Evolutionary conservation across 75 land plant genomes (phyloP).

Genomic region (Isoetes taiwanensis): DNA sequence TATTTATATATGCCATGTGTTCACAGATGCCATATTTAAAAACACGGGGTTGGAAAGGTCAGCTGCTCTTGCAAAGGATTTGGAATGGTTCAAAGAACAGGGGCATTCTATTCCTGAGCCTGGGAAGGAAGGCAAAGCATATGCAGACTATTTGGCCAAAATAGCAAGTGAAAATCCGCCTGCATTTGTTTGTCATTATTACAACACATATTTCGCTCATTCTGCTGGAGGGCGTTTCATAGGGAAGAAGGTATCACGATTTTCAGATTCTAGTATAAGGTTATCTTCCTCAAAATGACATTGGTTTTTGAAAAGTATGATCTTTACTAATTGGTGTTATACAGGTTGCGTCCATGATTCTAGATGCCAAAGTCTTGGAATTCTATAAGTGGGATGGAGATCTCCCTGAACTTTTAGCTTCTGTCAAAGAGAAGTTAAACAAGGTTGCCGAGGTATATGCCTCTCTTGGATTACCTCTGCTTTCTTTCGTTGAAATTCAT

Average conservation of each 20-base stretch:
- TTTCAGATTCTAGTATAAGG: not conserved
- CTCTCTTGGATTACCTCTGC: not conserved
- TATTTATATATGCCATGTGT: not conserved
- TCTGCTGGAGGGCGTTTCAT: conserved; percentile 82
- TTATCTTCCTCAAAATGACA: not conserved
- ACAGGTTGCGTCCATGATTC: conserved; percentile 58
- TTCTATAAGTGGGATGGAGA: conserved; percentile 89
- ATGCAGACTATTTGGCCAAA: conserved; percentile 54
- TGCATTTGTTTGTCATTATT: conserved; percentile 80
- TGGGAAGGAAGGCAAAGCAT: conserved; percentile 47
- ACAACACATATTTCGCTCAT: conserved; percentile 87
- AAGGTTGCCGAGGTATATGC: conserved; percentile 66
- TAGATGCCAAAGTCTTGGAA: conserved; percentile 70
- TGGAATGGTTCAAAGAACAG: conserved; percentile 66
- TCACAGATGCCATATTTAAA: conserved; percentile 71
- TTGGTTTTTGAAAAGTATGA: not conserved
- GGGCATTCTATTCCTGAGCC: conserved; percentile 66
- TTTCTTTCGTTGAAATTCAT: not conserved
- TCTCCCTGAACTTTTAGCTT: conserved; percentile 34
- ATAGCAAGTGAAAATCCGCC: conserved; percentile 61
- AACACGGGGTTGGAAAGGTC: conserved; percentile 81
- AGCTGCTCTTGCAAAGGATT: conserved; percentile 41
- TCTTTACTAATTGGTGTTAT: not conserved
- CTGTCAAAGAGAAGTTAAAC: conserved; percentile 61
- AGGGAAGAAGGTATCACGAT: conserved; percentile 49